Percentiles rank a stretch among this genome's conserved stretches.
Conservation (phyloP, 345 rosid genomes). For the Salix brachista region DNA sequence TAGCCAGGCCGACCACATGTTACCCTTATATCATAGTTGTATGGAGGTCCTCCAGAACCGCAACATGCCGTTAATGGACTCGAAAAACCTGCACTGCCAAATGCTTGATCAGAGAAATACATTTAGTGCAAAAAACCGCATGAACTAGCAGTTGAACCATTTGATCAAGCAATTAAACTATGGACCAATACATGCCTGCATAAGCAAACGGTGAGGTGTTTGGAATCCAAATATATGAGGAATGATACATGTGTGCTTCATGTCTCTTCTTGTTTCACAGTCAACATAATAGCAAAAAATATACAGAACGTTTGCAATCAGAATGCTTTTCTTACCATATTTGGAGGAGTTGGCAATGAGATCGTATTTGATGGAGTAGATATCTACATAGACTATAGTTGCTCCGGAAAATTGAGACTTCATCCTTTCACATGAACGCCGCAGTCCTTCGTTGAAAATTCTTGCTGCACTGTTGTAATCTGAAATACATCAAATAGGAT, state of each 20-base stretch:
- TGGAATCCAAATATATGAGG: not conserved
- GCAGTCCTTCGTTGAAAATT: slow-evolving; percentile 58
- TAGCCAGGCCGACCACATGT: slow-evolving; percentile 61
- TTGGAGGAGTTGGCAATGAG: slow-evolving; percentile 57
- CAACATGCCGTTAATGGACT: slow-evolving; percentile 82
- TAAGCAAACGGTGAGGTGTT: not conserved
- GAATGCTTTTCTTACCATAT: slow-evolving; percentile 38
- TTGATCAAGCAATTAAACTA: not conserved
- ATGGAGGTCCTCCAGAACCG: slow-evolving; percentile 84
- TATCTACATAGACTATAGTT: slow-evolving; percentile 57
- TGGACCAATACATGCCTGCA: not conserved
- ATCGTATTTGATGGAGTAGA: slow-evolving; percentile 65
- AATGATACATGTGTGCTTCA: not conserved
- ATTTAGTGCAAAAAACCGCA: not conserved
- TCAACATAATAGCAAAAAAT: not conserved
- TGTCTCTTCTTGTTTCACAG: not conserved
- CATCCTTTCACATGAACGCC: slow-evolving; percentile 41
- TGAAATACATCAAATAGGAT: slow-evolving; percentile 52
- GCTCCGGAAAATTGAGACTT: slow-evolving; percentile 49
- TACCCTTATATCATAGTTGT: slow-evolving; percentile 55
- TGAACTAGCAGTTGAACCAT: not conserved
- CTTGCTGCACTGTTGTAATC: slow-evolving; percentile 59
- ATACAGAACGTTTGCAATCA: not conserved
- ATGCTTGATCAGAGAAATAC: not conserved
- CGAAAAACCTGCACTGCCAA: slow-evolving; percentile 48